Base-by-base conservation (phyloP, 192 early-diverging fungal species). In the Phlyctochytrium bullatum region DNA sequence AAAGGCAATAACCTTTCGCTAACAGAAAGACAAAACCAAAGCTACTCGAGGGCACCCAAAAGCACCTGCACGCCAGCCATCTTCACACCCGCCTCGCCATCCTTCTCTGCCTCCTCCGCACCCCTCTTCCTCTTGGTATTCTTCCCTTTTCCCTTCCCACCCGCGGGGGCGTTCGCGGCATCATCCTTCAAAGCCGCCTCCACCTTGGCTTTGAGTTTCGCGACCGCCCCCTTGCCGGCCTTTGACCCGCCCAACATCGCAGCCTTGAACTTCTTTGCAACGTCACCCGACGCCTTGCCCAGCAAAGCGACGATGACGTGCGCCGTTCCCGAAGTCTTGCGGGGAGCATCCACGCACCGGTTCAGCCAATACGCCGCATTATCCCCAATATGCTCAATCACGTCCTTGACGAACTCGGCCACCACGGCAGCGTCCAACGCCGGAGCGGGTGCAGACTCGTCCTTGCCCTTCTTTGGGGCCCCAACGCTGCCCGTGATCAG, bases 291-390 rank as follows among this genome's bases (percentile, higher is more conserved):
- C 30, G 57, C 66, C 47, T 36, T 32, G 51, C 79, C 77, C 4
- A 75, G 52, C 25, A 79, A 28, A 1, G 77, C 75, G 33, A 79
- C 59, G 36, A 82, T 67, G 2, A 82, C 52, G 60, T 73, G 77
- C 33, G 77, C 69, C 23, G 75, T 65, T 29, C 76, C 80, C 24
- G 67, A 64, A 14, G 75, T 66, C n/a, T 53, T 36, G 4, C 29
- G 33, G 12, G 67, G 69, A 52, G 69, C 64, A 34, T n/a, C n/a
- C 59, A 40, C 30, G 31, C 34, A 68, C 23, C 6, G 66, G 36
- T 0, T 61, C 66, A 27, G 34, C 66, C 24, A 16, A 25, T 23
- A 16, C 12, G 6, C 28, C 66, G 31, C n/a, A 20, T 28, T 65
- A n/a, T 1, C 27, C 36, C 28, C 16, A 17, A 51, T n/a, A n/a